Evolutionary conservation across 257 asterid species (phyloP).

Genomic region (Plectranthus barbatus): DNA sequence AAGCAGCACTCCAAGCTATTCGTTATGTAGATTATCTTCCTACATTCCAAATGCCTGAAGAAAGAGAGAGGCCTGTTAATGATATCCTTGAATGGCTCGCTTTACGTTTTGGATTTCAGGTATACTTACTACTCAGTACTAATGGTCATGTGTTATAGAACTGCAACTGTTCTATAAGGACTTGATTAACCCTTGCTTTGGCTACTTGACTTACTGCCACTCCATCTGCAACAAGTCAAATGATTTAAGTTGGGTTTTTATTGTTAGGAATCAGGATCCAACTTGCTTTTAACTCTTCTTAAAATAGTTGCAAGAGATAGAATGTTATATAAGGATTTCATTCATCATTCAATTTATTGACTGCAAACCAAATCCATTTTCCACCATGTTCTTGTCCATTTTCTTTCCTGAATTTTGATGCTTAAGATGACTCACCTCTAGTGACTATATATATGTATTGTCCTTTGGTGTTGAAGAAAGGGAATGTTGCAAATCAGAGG

Average conservation of each 20-base stretch:
- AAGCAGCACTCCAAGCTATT: conserved; percentile 72
- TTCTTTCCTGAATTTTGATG: not conserved
- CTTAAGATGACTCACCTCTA: conserved; percentile 6
- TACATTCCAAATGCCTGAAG: conserved; percentile 44
- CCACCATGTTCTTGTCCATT: too few relatives aligned
- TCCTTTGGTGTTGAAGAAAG: conserved; percentile 61
- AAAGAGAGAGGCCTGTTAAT: conserved; percentile 44
- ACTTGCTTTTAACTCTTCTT: not conserved
- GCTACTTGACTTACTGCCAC: not conserved
- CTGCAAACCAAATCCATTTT: not conserved
- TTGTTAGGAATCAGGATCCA: not conserved
- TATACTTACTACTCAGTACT: not conserved
- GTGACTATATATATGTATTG: conserved; percentile 21
- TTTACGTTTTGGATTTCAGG: conserved; percentile 91
- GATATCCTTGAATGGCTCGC: conserved; percentile 97
- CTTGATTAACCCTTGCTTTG: too few relatives aligned
- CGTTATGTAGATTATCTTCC: conserved; percentile 69
- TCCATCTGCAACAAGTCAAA: not conserved
- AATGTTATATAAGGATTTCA: not conserved
- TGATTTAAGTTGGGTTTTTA: not conserved
- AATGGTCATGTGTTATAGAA: not conserved
- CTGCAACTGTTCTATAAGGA: too few relatives aligned
- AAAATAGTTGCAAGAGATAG: not conserved
- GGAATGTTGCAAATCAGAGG: conserved; percentile 94
- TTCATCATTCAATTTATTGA: conserved; percentile 2